phyloP scores from a whole-genome alignment of 2,329 filamentous ascomycete genomes.

The Septoria petroselini region DNA sequence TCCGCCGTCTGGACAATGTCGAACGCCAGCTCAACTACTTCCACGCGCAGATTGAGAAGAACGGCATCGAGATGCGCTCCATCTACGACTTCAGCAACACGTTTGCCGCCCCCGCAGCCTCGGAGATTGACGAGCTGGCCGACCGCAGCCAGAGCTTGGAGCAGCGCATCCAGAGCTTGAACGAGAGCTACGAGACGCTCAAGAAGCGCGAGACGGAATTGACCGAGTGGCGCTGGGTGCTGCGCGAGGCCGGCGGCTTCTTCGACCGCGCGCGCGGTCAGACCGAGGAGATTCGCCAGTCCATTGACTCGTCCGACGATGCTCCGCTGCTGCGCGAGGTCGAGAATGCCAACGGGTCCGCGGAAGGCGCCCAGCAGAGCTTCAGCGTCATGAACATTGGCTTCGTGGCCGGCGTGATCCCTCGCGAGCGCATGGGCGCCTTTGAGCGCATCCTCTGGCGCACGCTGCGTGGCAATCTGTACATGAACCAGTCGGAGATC shows the following conservation, averaged over 20 bases:
- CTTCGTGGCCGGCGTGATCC: conserved; percentile 94
- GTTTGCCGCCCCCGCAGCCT: conserved; percentile 80
- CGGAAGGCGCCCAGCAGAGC: conserved; percentile 35
- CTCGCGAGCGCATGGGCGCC: conserved; percentile 84
- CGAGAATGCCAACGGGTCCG: conserved; percentile 63
- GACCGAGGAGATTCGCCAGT: conserved; percentile 92
- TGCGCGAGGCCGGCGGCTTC: conserved; percentile 93
- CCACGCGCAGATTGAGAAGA: conserved; percentile 91
- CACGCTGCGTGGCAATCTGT: conserved; percentile 92
- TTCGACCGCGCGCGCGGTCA: conserved; percentile 95
- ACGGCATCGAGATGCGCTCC: conserved; percentile 77
- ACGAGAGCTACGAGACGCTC: conserved; percentile 96
- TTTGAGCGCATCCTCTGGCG: conserved; percentile 98
- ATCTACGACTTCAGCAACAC: conserved; percentile 83
- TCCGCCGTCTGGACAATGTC: conserved; percentile 94
- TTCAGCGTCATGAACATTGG: conserved; percentile 99
- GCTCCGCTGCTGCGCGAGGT: conserved; percentile 90
- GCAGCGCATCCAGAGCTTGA: conserved; percentile 83
- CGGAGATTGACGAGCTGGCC: conserved; percentile 92
- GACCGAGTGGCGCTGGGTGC: conserved; percentile 96
- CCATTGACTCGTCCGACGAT: conserved; percentile 80
- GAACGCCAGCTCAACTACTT: conserved; percentile 97
- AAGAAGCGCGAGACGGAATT: conserved; percentile 97
- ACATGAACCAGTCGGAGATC: conserved; percentile 99
- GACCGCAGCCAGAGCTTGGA: conserved; percentile 91